Base-by-base conservation (phyloP, 129 eudicot species). In the Centaurea solstitialis region DNA sequence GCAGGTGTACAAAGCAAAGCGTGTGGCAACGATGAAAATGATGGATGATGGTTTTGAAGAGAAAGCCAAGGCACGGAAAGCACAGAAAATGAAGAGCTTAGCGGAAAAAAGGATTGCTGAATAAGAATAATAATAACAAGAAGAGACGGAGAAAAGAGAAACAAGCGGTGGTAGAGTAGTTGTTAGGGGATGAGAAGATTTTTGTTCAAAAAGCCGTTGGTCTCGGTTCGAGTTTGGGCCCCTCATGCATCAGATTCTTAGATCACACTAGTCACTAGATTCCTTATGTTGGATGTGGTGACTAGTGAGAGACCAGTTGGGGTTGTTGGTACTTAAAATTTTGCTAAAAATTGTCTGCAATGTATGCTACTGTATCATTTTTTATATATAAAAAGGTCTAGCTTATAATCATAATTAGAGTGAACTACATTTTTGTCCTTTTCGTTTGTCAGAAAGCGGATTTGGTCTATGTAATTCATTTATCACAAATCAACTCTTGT, bases 11-110 rank as follows among this genome's bases (percentile, higher is more conserved):
- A 87, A 94, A 70, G 98, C 95, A 3, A 92, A 72, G 62, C 90
- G 97, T 11, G 97, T 87, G 65, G 97, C 91, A 6, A 87, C 81
- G 21, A 92, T 86, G 93, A 91, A 86, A 81, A 84, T 90, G 84
- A 62, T 81, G 83, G 98, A 93, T 80, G 97, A 90, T 61, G 98
- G 98, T 13, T 93, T 89, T 76, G 93, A 93, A 33, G 98, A 93
- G 62, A 89, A 82, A 57, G 98, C 71, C 37, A 85, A 86, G 72
- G 86, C 88, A 9, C 85, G 98, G 69, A 91, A 86, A 84, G 86
- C 76, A 45, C 98, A 93, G 77, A 93, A 93, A 73, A 68, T 53
- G 79, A 93, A 81, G 79, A 72, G 85, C 2, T 66, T 87, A 28
- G 91, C 78, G 10, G 93, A 89, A 70, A 70, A 89, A 89, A 82